Percentiles rank a stretch among this genome's conserved stretches.
phyloP scores from a whole-genome alignment of 2,329 filamentous ascomycete species.

The Penicillium verrucosum region DNA sequence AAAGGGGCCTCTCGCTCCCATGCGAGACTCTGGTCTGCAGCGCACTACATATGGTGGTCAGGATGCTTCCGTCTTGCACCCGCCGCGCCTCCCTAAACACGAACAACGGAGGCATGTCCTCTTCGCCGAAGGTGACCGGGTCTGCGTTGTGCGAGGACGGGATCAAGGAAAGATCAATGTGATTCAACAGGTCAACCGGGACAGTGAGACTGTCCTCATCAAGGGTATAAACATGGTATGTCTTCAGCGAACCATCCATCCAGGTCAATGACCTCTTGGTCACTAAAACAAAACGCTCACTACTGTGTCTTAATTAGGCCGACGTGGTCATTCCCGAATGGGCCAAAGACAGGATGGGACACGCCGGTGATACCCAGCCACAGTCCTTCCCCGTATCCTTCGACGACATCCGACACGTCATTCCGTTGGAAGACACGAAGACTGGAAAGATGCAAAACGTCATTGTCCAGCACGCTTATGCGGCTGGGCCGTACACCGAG shows the following conservation, averaged over 20 bases:
- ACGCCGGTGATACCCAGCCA: slow-evolving; percentile 45
- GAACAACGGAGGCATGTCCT: slow-evolving; percentile 53
- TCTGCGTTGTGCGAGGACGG: slow-evolving; percentile 73
- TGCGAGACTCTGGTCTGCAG: slow-evolving; percentile 63
- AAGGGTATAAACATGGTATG: slow-evolving; percentile 62
- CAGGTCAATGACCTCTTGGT: background rate
- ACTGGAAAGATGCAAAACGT: slow-evolving; percentile 68
- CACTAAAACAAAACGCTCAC: slow-evolving; percentile 6
- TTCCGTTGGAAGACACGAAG: slow-evolving; percentile 64
- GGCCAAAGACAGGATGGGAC: slow-evolving; percentile 36
- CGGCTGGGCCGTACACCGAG: slow-evolving; percentile 51
- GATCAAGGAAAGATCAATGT: slow-evolving; percentile 80
- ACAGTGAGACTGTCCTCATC: slow-evolving; percentile 59
- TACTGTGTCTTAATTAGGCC: slow-evolving; percentile 28
- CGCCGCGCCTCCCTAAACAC: slow-evolving; percentile 41
- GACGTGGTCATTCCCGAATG: slow-evolving; percentile 43
- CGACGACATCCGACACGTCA: slow-evolving; percentile 74
- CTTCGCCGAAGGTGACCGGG: slow-evolving; percentile 68
- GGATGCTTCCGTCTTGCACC: slow-evolving; percentile 32
- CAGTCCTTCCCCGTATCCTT: slow-evolving; percentile 61
- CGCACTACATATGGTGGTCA: slow-evolving; percentile 61
- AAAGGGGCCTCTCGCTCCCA: slow-evolving; percentile 73
- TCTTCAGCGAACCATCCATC: background rate
- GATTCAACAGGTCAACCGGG: slow-evolving; percentile 57
- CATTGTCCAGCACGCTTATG: slow-evolving; percentile 69